Evolutionary conservation across 805 yeast genomes (phyloP), one percentile per base, ranked within the genome.

Genomic region (Starmerella apicola): DNA sequence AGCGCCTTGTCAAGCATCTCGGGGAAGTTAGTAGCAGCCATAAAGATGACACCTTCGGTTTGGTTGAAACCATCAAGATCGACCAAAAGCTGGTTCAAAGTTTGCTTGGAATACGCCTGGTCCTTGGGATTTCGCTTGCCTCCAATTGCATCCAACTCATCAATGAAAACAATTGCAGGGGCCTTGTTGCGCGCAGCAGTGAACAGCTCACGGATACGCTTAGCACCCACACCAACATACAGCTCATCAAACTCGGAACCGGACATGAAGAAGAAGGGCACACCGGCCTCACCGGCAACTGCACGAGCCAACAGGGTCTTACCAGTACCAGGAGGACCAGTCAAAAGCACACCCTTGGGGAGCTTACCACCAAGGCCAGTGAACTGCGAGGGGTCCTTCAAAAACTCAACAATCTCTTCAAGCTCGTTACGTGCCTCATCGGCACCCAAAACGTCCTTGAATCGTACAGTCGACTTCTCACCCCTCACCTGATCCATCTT

Each of bases 311-410:
- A 71, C 50, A 88, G 67, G 1, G 98, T 91, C 60, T 91, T 88
- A 73, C 98, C 98, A 5, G 98, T 88, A 63, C 98, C 98, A 31
- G 98, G 98, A 28, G 98, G 98, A 34, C 98, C 98, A 10, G 97
- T 91, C 49, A 88, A 68, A 43, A 91, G 66, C 5, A 91, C 94
- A 68, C 99, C 99, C 60, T 88, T 91, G 43, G 98, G 97, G 53
- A 91, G 69, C 61, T 86, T 86, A 37, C 98, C 99, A 50, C 99
- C 99, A 36, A 91, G 70, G 1, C 94, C 94, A 37, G 96, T 93
- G 64, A 85, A 91, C 60, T 83, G 81, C 16, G 95, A 75, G 17
- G 99, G 98, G 59, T 91, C 97, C 57, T 85, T 85, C 55, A 91
- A 71, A 56, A 91, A 91, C 44, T 88, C 96, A n/a, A 91, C 99